Percentiles rank a stretch among this genome's conserved stretches.
Conservation (phyloP, 2,329 filamentous ascomycete species). For the Blumeria graminis region DNA sequence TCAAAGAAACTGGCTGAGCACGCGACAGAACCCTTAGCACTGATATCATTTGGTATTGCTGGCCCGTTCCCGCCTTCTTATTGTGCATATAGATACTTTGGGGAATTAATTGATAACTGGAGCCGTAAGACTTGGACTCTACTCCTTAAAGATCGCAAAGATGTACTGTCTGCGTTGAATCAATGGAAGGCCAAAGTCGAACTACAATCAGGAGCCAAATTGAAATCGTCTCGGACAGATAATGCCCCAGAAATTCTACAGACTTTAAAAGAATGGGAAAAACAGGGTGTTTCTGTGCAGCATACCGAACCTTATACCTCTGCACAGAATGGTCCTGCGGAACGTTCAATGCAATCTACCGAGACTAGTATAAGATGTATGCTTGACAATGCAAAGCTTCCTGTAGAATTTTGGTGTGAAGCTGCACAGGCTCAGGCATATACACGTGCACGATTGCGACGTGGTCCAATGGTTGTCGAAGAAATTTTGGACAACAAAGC, state of each 20-base stretch:
- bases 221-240: background rate
- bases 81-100: background rate
- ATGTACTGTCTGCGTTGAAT: background rate
- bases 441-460: background rate
- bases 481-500: background rate
- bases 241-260: background rate
- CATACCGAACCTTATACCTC: background rate
- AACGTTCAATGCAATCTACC: conserved; percentile 1
- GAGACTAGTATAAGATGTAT: background rate
- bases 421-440: background rate
- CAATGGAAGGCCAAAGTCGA: background rate
- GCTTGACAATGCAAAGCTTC: conserved; percentile 1
- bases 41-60: background rate
- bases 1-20: background rate
- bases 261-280: background rate
- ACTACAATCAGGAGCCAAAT: background rate
- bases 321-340: background rate
- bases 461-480: background rate
- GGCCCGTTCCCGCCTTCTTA: background rate
- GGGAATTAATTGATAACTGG: background rate
- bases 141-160: background rate
- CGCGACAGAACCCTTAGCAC: background rate
- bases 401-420: conserved; percentile 1
- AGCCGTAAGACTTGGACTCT: background rate
- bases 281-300: conserved; percentile 1